Conservation (phyloP, 306 rosid species). For the Cucurbita argyrosperma region DNA sequence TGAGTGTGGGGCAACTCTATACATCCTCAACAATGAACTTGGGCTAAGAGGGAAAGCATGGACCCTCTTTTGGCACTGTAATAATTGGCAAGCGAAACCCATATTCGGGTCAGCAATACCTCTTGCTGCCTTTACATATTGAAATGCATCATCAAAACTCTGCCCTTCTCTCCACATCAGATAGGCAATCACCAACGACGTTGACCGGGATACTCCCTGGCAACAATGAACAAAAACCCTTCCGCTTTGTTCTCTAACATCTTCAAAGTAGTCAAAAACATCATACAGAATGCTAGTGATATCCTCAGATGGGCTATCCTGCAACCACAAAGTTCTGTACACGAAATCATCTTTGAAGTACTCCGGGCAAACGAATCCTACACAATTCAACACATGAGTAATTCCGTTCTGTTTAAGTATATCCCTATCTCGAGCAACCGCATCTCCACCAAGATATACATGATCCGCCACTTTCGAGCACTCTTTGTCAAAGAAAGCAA, state of each 20-base stretch:
- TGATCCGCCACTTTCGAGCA: conserved; percentile 95
- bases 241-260: conserved; percentile 81
- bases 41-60: conserved; percentile 97
- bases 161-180: conserved; percentile 99
- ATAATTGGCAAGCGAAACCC: conserved; percentile 97
- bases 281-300: conserved; percentile 88
- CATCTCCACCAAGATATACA: conserved; percentile 94
- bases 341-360: conserved; percentile 75
- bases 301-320: conserved; percentile 95
- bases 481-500: conserved; percentile 92
- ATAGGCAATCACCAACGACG: conserved; percentile 92
- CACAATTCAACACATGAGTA: conserved; percentile 89
- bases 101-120: conserved; percentile 98
- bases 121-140: conserved; percentile 95
- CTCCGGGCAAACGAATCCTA: conserved; percentile 96
- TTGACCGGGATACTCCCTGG: conserved; percentile 97
- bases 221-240: conserved; percentile 98
- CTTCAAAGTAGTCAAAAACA: conserved; percentile 97
- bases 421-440: conserved; percentile 89
- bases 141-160: conserved; percentile 99
- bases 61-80: conserved; percentile 98
- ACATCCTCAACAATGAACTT: conserved; percentile 90
- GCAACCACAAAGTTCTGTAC: conserved; percentile 93
- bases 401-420: conserved; percentile 79
- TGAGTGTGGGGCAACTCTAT: conserved; percentile 87